These are phyloP conservation scores for Terfezia boudieri DNA, from an alignment of 495 filamentous ascomycete species.

Conservation along the genomic window DNA sequence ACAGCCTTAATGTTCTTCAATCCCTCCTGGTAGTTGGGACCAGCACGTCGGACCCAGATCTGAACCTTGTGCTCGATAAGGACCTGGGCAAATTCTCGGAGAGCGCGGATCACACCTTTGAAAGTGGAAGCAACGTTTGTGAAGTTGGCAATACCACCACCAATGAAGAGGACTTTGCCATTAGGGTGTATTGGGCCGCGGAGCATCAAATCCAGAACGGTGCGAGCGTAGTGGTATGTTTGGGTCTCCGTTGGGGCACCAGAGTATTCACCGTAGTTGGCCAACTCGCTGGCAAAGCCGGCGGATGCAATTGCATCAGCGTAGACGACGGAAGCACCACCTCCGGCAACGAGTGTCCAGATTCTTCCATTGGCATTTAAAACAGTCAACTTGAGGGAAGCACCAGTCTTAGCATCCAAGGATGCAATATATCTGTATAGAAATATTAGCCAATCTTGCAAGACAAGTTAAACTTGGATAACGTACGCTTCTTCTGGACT, in stretches of 20 bases:
- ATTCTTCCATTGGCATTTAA: conserved; percentile 78
- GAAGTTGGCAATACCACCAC: conserved; percentile 99
- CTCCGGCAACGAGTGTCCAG: conserved; percentile 97
- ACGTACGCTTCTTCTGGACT: conserved; percentile 73
- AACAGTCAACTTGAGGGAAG: conserved; percentile 92
- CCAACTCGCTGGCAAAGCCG: conserved; percentile 85
- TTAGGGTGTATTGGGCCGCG: conserved; percentile 64
- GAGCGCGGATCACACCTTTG: conserved; percentile 97
- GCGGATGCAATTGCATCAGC: conserved; percentile 95
- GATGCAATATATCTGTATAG: conserved; percentile 57
- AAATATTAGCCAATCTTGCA: conserved; percentile 1
- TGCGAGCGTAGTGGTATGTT: conserved; percentile 93
- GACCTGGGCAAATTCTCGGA: conserved; percentile 68
- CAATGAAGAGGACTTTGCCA: conserved; percentile 97
- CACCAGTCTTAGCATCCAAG: conserved; percentile 96
- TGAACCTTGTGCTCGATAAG: conserved; percentile 93
- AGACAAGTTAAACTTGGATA: background rate
- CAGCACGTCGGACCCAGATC: conserved; percentile 98
- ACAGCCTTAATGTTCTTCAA: conserved; percentile 98
- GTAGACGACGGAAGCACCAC: conserved; percentile 97
- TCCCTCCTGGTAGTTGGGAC: conserved; percentile 98
- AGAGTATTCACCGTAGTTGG: conserved; percentile 99
- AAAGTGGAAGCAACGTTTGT: conserved; percentile 85
- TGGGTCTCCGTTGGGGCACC: conserved; percentile 95
- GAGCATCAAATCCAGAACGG: conserved; percentile 93